Evolutionary conservation across 345 rosid genomes (phyloP).

Genomic region (Syzygium grande): DNA sequence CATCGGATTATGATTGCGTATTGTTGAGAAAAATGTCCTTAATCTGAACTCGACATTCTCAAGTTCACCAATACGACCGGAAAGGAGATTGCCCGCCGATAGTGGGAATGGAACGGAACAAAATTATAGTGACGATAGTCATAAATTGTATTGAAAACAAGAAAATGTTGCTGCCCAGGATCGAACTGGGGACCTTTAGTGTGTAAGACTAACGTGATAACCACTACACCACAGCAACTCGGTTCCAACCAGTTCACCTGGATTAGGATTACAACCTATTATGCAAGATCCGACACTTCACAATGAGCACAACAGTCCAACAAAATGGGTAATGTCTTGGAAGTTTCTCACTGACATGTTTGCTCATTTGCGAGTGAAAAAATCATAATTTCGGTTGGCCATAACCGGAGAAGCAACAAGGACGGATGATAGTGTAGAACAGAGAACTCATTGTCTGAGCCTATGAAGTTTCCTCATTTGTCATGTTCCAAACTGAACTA

Average conservation of each 20-base stretch:
- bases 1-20: neutral
- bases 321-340: neutral
- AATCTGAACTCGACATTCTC: neutral
- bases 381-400: neutral
- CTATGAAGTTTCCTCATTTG: neutral
- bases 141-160: neutral
- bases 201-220: constrained; percentile 53
- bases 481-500: neutral
- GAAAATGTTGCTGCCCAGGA: constrained; percentile 41
- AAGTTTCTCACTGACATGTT: neutral
- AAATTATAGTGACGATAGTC: neutral
- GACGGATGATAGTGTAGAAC: neutral
- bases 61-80: neutral
- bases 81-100: neutral
- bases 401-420: neutral
- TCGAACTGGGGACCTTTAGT: constrained; percentile 45
- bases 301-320: neutral
- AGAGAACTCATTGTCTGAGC: neutral
- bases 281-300: neutral
- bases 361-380: neutral
- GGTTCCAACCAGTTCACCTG: accelerated
- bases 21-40: neutral
- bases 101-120: neutral
- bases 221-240: constrained; percentile 49
- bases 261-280: neutral